Base-by-base conservation (phyloP, 805 yeast genomes). In the Candida rishiriensis region DNA sequence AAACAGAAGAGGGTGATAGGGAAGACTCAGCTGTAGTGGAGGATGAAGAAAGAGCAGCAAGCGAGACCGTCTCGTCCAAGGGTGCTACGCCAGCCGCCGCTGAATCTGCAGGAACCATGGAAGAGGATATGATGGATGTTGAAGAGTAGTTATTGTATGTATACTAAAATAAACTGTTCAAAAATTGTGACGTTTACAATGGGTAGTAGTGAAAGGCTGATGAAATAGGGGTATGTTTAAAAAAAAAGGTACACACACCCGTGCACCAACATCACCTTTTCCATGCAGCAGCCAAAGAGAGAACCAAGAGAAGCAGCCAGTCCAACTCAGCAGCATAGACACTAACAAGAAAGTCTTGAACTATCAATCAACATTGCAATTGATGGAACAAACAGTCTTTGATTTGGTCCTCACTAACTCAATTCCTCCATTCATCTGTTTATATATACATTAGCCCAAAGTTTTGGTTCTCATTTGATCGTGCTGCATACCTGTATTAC, bases 41-140 rank as follows among this genome's bases (percentile, higher is more conserved):
- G 14, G 18, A 17, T 29, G 26, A 3, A 33, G 13, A 17, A 18
- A 17, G 13, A 11, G 33, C 13, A 30, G 10, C 33, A 4, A 21
- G 26, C 26, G 26, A 21, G 26, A 7, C 26, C 7, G 26, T 21
- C 7, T 4, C 26, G 7, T 21, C 26, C 26, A 21, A 7, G n/a
- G 38, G 21, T 29, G 18, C 38, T 2, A 29, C 30, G 3, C 15
- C 32, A 29, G 9, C 33, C 3, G 17, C 21, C 9, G 10, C 7
- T 28, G 29, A 29, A 14, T 17, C 33, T 3, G 8, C n/a, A 16
- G 40, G 21, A 29, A 12, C 39, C 15, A 32, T 13, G 33, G 45
- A 42, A 5, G 49, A 39, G 14, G 42, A 47, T 3, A 50, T 48
- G 32, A 45, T 48, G 35, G 52, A 48, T 14, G 40, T 48, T 17